Evolutionary conservation across 352 stramenopile species (phyloP), one percentile per base, ranked within the genome.

Genomic region (Pythium rhizo-oryzae): DNA sequence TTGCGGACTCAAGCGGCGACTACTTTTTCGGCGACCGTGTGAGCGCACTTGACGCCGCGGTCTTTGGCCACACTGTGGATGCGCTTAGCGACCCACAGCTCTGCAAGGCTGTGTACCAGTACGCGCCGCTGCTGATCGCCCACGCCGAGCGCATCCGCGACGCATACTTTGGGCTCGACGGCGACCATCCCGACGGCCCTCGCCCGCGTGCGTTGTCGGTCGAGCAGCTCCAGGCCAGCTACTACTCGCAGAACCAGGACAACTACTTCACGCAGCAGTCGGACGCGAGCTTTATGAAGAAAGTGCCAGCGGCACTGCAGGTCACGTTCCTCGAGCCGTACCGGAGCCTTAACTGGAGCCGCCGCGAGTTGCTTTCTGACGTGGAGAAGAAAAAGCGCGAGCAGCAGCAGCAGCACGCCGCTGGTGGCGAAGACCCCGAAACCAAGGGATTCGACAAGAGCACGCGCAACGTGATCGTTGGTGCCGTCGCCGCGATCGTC

Each of bases 11-110:
- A 11, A 64, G n/a, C 21, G 75, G 74, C 28, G 52, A 59, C 25
- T 96, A 82, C 65, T 94, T 93, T 69, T 94, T 94, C 56, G 87
- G 88, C 62, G 69, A 79, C 39, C 71, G 76, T 18, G 80, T 80
- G 0, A 93, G 82, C 59, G 83, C 88, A 30, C 69, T 96, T 16
- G 88, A 96, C 60, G 86, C 91, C 25, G 78, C 84, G 0, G 84
- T 93, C 15, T 94, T 96, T 75, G 88, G 88, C 25, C 88, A 96
- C 72, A 74, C 92, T 52, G 85, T 92, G 33, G 88, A 96, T 43
- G 85, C 85, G 11, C 69, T 96, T 23, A 80, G 82, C 63, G 90
- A 94, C 68, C 71, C 76, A 21, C 88, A 94, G 65, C 74, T 96
- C 21, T 75, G 74, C 51, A 72, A 85, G 28, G 87, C 87, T 0